These are phyloP conservation scores for Zasmidium citrigriseum DNA, from an alignment of 2,329 filamentous ascomycete species.

Conservation along the genomic window DNA sequence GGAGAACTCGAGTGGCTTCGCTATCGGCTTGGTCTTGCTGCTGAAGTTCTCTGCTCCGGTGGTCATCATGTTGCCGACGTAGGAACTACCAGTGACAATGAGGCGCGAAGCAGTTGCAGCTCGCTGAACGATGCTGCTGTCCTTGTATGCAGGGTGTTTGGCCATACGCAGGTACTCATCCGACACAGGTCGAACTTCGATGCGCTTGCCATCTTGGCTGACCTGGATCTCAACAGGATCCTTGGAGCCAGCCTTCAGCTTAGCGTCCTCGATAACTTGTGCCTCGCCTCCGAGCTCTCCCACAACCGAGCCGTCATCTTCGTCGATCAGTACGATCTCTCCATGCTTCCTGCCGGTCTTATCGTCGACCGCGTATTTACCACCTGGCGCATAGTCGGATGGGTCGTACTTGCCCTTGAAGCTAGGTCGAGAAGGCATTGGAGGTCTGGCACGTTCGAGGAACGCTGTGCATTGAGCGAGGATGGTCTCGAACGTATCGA, in stretches of 20 bases:
- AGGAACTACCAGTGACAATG: constrained; percentile 83
- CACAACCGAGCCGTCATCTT: constrained; percentile 93
- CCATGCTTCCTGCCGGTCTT: constrained; percentile 50
- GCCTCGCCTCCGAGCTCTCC: constrained; percentile 86
- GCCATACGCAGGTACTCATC: constrained; percentile 74
- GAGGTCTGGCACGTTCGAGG: constrained; percentile 76
- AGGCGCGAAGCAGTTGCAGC: constrained; percentile 86
- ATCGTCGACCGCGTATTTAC: constrained; percentile 58
- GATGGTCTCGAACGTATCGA: constrained; percentile 97
- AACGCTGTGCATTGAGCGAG: constrained; percentile 97
- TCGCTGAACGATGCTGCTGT: constrained; percentile 81
- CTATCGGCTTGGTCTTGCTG: constrained; percentile 72
- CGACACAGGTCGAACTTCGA: constrained; percentile 67
- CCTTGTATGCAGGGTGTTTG: constrained; percentile 87
- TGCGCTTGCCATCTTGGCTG: constrained; percentile 67
- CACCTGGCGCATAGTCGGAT: constrained; percentile 72
- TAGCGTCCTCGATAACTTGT: constrained; percentile 73
- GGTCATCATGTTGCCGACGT: constrained; percentile 75
- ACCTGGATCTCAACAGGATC: constrained; percentile 80
- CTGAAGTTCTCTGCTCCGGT: constrained; percentile 79
- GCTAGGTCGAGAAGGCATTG: constrained; percentile 35
- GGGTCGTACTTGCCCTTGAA: constrained; percentile 69
- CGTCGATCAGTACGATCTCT: constrained; percentile 88
- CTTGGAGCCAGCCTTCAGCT: constrained; percentile 84
- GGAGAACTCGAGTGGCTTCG: constrained; percentile 83